Conservation (phyloP, 148 eudicot genomes). For the Nyssa sinensis region DNA sequence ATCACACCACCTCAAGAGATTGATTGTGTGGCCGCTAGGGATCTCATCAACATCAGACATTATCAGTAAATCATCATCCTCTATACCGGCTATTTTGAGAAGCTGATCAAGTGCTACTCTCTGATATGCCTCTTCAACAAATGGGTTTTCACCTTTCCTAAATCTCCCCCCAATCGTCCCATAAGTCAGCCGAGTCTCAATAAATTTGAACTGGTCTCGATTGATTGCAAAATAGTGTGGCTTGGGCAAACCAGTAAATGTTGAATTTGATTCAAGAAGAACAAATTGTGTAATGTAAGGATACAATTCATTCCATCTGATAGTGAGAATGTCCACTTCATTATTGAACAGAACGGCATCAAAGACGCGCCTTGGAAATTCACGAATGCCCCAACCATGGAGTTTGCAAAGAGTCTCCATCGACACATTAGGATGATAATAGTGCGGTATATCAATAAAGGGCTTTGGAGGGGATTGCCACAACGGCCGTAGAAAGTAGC, state of each 20-base stretch:
- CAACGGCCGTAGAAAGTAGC: conserved; percentile 50
- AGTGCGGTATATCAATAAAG: conserved; percentile 42
- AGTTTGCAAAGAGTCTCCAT: conserved; percentile 58
- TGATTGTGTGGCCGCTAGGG: conserved; percentile 52
- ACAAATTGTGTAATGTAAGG: conserved; percentile 62
- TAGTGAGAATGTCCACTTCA: conserved; percentile 56
- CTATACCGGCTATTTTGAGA: conserved; percentile 49
- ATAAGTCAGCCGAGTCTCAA: conserved; percentile 50
- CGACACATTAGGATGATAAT: conserved; percentile 44
- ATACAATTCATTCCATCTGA: conserved; percentile 58
- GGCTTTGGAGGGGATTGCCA: conserved; percentile 65
- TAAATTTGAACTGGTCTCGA: conserved; percentile 40
- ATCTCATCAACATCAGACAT: conserved; percentile 75
- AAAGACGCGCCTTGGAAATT: conserved; percentile 55
- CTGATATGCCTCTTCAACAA: conserved; percentile 60
- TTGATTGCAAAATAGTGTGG: conserved; percentile 30
- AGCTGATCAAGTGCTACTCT: conserved; percentile 51
- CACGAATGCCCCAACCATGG: conserved; percentile 58
- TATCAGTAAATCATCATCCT: conserved; percentile 57
- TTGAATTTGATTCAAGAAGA: conserved; percentile 59
- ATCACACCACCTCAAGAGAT: conserved; percentile 67
- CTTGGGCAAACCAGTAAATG: conserved; percentile 50
- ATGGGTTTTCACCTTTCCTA: conserved; percentile 55
- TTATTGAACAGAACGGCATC: conserved; percentile 64
- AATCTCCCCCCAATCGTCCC: conserved; percentile 50